A percentile compares a stretch with the other conserved stretches of the same genome.
These are phyloP conservation scores for Aaosphaeria pasadenensis DNA, from an alignment of 2,329 filamentous ascomycete genomes.

Conservation along the genomic window DNA sequence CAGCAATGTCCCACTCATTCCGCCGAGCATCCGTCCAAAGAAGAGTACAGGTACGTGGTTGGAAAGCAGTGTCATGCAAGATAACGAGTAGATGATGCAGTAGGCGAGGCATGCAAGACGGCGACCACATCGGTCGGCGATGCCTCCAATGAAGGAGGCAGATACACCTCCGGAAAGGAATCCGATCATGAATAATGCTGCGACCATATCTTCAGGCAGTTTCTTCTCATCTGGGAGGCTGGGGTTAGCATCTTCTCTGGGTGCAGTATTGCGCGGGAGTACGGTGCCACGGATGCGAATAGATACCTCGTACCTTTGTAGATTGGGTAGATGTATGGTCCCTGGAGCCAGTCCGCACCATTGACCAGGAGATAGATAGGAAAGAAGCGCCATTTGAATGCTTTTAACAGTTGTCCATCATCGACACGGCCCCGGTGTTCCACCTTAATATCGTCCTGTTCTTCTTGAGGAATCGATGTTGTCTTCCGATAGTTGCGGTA, in stretches of 20 bases:
- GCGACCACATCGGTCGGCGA: conserved; percentile 52
- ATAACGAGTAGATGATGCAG: conserved; percentile 53
- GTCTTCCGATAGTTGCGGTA: conserved; percentile 19
- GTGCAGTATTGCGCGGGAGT: background rate
- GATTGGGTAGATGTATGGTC: conserved; percentile 51
- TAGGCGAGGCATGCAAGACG: conserved; percentile 54
- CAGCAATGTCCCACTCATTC: conserved; percentile 55
- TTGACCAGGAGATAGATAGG: conserved; percentile 45
- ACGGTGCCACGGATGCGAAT: background rate
- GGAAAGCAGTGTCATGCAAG: conserved; percentile 52
- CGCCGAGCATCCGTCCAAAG: conserved; percentile 53
- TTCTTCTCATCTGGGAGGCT: conserved; percentile 39
- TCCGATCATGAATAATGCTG: conserved; percentile 35
- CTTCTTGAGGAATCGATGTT: background rate
- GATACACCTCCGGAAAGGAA: conserved; percentile 51
- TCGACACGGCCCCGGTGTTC: conserved; percentile 21
- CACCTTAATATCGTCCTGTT: conserved; percentile 10
- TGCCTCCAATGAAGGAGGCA: conserved; percentile 48
- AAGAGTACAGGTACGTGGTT: conserved; percentile 48
- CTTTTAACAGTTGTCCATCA: conserved; percentile 25
- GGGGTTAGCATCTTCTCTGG: too few species aligned
- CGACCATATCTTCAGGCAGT: conserved; percentile 46
- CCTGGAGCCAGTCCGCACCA: conserved; percentile 49
- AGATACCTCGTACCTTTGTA: conserved; percentile 41
- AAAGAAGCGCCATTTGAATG: conserved; percentile 43